Evolutionary conservation across 306 rosid genomes (phyloP), one percentile per base, ranked within the genome.

Genomic region (Pterocarpus santalinus): DNA sequence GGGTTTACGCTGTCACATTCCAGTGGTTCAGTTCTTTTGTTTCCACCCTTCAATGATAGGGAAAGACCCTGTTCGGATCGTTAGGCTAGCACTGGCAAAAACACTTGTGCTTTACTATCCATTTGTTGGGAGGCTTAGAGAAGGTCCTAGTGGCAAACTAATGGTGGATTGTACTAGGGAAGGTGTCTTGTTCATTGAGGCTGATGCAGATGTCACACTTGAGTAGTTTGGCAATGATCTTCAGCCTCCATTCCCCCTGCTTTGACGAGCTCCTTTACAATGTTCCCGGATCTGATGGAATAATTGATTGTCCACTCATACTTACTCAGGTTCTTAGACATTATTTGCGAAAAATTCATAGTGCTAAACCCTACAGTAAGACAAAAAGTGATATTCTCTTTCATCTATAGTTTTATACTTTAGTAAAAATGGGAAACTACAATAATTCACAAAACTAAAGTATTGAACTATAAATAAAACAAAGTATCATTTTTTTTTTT

Each of bases 161-260:
- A 65, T 57, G 32, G 87, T 87, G 70, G 86, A 81, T 13, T 85
- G 88, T 57, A 81, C 71, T 4, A 86, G 69, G 11, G 83, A 85
- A 58, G 88, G 88, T 2, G 49, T 85, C 3, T 2, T 81, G 63
- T 85, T 85, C 69, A 56, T 85, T 10, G 86, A 78, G 52, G 63
- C 63, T 2, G 55, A 49, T 49, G 55, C 55, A 1, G 57, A 13
- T 51, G 57, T 51, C 5, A 57, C 72, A 1, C 56, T 87, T 35
- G 33, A 51, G 2, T 72, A 87, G 6, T 83, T 84, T 35, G 90
- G 84, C 0, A 68, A 73, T 11, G 75, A 77, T 38, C 77, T 77
- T 73, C 79, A 77, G 14, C 90, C 90, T 0, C 88, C 90, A 0
- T 81, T 83, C 32, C 90, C 28, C 90, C 65, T 83, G 85, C 75